Evolutionary conservation across 2,329 filamentous ascomycete genomes (phyloP).

Genomic region (Colletotrichum graminicola): DNA sequence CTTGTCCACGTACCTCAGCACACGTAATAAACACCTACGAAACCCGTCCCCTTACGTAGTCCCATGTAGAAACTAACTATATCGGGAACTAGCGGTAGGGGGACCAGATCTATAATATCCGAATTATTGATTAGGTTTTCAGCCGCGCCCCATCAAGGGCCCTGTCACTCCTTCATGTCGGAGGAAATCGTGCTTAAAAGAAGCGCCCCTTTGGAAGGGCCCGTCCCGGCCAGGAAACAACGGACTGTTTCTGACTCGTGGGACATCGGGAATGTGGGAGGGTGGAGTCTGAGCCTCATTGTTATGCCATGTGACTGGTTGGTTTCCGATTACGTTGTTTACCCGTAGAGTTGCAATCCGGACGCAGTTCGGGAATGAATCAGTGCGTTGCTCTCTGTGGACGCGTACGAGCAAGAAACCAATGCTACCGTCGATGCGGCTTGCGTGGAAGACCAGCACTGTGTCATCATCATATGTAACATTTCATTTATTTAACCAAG

Average conservation of each 20-base stretch:
- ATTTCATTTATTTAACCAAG: slow-evolving; percentile 33
- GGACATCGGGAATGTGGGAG: background rate
- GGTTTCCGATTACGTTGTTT: background rate
- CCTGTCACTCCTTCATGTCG: slow-evolving; percentile 32
- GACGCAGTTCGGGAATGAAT: too few species aligned
- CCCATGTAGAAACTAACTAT: background rate
- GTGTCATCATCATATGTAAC: background rate
- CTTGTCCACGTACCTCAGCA: too few species aligned
- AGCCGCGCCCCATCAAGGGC: background rate
- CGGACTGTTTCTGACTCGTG: slow-evolving; percentile 1
- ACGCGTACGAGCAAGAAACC: background rate
- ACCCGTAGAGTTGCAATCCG: background rate
- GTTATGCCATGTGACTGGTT: background rate
- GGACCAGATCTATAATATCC: slow-evolving; percentile 9
- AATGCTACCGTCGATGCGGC: slow-evolving; percentile 10
- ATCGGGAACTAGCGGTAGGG: background rate
- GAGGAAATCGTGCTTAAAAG: slow-evolving; percentile 15
- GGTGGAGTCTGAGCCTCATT: slow-evolving; percentile 18
- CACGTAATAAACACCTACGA: background rate
- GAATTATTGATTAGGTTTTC: slow-evolving; percentile 4
- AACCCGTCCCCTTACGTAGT: slow-evolving; percentile 21
- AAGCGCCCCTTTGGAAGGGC: background rate
- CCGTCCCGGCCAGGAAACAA: background rate
- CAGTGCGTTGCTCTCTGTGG: background rate
- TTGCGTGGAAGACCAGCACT: slow-evolving; percentile 8